Evolutionary conservation across 2,329 filamentous ascomycete species (phyloP), one percentile per base, ranked within the genome.

Genomic region (Pseudogymnoascus sp.): DNA sequence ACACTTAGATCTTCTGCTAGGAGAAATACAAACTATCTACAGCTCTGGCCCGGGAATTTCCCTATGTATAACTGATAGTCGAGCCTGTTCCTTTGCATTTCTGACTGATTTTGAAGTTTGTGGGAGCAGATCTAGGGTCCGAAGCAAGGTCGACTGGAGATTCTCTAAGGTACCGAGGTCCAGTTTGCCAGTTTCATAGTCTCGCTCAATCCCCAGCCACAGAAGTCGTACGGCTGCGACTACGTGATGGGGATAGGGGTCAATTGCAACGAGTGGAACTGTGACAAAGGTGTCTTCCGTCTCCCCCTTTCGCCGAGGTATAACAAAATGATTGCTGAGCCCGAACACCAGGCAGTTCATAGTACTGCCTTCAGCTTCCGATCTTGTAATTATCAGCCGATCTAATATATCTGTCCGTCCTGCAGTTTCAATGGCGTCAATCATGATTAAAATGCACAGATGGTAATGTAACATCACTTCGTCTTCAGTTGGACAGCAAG

Each of bases 211-310:
- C 0, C 66, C 70, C 42, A 71, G 72, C 47, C 68, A 66, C 36
- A 74, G 63, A 3, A 73, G 66, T 57, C 69, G 70, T n/a, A 72
- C 67, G 5, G 62, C 70, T 3, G 71, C 71, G 54, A 74, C 69
- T 7, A 74, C 64, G 42, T 73, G 69, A 59, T 73, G 70, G 12
- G 71, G 72, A 62, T 73, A 73, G 11, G 71, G 72, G 39, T 74
- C 71, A 39, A 74, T 69, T 11, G 70, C 68, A 54, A 73, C 63
- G 7, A 74, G 66, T 8, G 71, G 71, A n/a, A 69, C 66, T 1
- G 66, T 62, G 21, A 65, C 64, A 60, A 65, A 47, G 16, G 31
- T 40, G 21, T 61, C 47, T 11, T 42, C 26, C n/a, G 51, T 61
- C 31, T 34, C 18, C 18, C 60, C 57, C 51, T 47, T 31, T 51